Conservation (phyloP, 495 filamentous ascomycete genomes). For the Podospora pseudopauciseta region DNA sequence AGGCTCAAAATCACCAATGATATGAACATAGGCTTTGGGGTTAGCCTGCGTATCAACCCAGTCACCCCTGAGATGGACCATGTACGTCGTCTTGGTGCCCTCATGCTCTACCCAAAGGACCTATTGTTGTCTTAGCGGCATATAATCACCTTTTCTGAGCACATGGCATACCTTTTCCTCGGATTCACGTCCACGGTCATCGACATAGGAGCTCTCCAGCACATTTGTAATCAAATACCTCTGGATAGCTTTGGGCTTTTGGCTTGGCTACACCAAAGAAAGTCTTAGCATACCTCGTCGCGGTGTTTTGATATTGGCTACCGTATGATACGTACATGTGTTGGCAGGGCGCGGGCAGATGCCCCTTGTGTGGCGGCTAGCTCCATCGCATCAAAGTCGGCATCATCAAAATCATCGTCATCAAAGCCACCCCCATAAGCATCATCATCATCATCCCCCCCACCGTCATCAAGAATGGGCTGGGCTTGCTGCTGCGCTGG, state of each 20-base stretch:
- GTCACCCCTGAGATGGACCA: conserved; percentile 73
- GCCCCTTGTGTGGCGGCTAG: conserved; percentile 52
- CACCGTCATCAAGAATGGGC: background rate
- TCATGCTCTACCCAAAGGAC: conserved; percentile 74
- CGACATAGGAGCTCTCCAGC: conserved; percentile 61
- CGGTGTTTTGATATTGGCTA: conserved; percentile 18
- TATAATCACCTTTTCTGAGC: background rate
- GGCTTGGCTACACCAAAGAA: conserved; percentile 39
- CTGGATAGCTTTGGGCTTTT: conserved; percentile 68
- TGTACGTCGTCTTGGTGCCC: conserved; percentile 58
- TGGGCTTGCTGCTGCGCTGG: conserved; percentile 3
- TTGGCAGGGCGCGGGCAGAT: conserved; percentile 23
- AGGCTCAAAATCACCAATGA: conserved; percentile 73
- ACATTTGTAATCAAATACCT: conserved; percentile 75
- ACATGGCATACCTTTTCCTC: conserved; percentile 63
- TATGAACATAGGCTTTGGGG: conserved; percentile 71
- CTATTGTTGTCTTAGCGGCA: conserved; percentile 39
- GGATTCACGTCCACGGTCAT: conserved; percentile 54
- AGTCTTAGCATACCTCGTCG: conserved; percentile 42
- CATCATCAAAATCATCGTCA: conserved; percentile 62
- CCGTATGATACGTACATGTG: conserved; percentile 50
- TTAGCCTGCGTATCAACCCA: conserved; percentile 78
- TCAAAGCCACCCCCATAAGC: conserved; percentile 40
- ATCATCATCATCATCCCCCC: conserved; percentile 34
- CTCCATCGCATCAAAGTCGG: conserved; percentile 64